Conservation (phyloP, 2,329 filamentous ascomycete species). For the Fusarium sp. region DNA sequence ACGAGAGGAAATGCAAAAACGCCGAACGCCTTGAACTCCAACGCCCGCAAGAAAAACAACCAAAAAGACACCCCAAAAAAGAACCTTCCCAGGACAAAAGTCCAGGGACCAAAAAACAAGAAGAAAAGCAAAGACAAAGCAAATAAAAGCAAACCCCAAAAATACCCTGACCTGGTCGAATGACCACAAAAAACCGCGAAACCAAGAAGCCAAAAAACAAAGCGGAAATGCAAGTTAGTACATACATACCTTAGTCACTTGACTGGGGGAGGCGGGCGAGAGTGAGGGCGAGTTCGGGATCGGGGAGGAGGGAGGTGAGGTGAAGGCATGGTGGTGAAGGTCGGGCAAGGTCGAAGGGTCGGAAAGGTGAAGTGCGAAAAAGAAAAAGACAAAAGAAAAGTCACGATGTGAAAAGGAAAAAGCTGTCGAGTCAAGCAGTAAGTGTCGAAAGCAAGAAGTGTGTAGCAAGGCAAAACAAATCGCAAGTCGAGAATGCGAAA, state of each 20-base stretch:
- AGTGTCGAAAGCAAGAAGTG: constrained; percentile 15
- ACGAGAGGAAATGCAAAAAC: neutral
- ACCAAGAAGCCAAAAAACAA: neutral
- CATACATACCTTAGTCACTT: constrained; percentile 11
- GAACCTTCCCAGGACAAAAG: neutral
- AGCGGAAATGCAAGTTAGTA: neutral
- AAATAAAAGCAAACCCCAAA: constrained; percentile 2
- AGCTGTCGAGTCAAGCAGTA: constrained; percentile 1
- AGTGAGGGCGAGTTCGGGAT: neutral
- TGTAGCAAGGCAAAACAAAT: constrained; percentile 16
- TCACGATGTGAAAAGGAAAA: neutral
- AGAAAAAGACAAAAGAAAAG: neutral
- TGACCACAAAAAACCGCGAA: neutral
- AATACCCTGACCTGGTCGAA: neutral
- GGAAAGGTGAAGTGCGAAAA: neutral
- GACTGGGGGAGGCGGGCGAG: neutral
- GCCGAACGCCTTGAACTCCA: neutral
- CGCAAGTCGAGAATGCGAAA: constrained; percentile 14
- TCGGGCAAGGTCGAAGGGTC: neutral
- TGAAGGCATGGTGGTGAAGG: neutral
- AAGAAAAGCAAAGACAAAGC: neutral
- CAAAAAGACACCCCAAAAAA: neutral
- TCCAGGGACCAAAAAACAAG: neutral
- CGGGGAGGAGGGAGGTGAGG: neutral
- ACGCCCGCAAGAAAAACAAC: neutral